Evolutionary conservation across 768 basidiomycete species (phyloP), one percentile per base, ranked within the genome.

Genomic region (Trametes coccinea): DNA sequence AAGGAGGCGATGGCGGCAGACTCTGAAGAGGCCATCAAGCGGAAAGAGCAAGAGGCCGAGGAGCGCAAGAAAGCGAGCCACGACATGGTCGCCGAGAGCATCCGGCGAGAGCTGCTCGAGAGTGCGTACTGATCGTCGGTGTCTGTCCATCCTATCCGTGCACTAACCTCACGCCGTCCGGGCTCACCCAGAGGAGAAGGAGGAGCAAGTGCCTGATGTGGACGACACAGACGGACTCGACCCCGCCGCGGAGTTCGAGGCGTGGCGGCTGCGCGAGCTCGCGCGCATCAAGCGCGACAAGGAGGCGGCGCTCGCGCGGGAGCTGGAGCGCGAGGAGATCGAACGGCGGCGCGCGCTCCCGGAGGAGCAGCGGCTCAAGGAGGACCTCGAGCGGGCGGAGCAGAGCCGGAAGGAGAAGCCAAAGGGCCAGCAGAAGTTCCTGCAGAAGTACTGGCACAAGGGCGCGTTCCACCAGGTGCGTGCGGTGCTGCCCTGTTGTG

Each of bases 371-470:
- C 80, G 97, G 34, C 70, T 98, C 74, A 89, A 87, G 74, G 97
- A 99, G 73, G 97, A 99, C 73, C 70, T 95, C 62, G 95, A 92
- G 72, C 85, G 80, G 44, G 95, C 95, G 2, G 82, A 93, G 60
- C 87, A 91, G 72, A 77, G 84, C 34, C 81, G 97, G 58, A 88
- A 89, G 56, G 92, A 92, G 56, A 96, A 95, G 75, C 91, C 92
- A 1, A 91, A 97, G 71, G 93, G 92, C 3, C 83, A 92, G 64
- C 91, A 94, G 72, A 92, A 87, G 71, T 98, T 98, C 76, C 74
- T 98, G 64, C 95, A 98, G 73, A 98, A 97, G 76, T 99, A 97
- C 73, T 98, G 94, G 87, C 97, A 99, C 79, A 98, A 96, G 76
- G 97, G 97, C 68, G 97, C 96, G 61, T 99, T 98, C 80, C 94